These are phyloP conservation scores for Arctium minus DNA, from an alignment of 129 eudicot species.

Conservation along the genomic window DNA sequence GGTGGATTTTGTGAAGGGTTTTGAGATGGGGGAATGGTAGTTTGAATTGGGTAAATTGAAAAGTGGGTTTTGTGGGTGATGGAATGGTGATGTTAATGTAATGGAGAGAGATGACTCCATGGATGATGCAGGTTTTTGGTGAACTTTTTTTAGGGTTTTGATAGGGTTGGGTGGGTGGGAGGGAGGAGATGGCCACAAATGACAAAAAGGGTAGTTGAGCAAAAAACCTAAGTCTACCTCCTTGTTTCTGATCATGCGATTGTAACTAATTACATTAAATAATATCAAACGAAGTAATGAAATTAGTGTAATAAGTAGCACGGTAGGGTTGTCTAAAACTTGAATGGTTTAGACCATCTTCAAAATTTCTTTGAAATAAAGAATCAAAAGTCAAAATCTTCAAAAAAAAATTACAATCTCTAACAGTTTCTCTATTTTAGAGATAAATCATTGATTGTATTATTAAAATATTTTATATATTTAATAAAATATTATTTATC, in stretches of 20 bases:
- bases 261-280: too few species aligned
- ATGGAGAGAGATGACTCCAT: constrained; percentile 35
- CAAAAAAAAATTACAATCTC: too few species aligned
- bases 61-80: constrained; percentile 16
- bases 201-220: background rate
- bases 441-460: too few species aligned
- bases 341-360: too few species aligned
- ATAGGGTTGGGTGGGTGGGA: constrained; percentile 14
- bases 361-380: too few species aligned
- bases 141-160: constrained; percentile 11
- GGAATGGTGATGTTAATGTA: constrained; percentile 10
- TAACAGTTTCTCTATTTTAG: too few species aligned
- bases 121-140: constrained; percentile 6
- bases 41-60: background rate
- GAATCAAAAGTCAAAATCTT: too few species aligned
- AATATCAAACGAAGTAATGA: too few species aligned
- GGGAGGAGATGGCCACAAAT: background rate
- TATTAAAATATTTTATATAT: too few species aligned
- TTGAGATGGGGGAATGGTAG: constrained; percentile 23
- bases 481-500: too few species aligned
- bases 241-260: background rate
- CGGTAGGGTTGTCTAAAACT: too few species aligned
- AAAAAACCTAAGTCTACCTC: background rate
- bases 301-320: too few species aligned
- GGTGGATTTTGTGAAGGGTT: constrained; percentile 24